A percentile compares a stretch with the other conserved stretches of the same genome.
Evolutionary conservation across 176 grass and related monocot species (phyloP).

Genomic region (Aechmea fasciata): DNA sequence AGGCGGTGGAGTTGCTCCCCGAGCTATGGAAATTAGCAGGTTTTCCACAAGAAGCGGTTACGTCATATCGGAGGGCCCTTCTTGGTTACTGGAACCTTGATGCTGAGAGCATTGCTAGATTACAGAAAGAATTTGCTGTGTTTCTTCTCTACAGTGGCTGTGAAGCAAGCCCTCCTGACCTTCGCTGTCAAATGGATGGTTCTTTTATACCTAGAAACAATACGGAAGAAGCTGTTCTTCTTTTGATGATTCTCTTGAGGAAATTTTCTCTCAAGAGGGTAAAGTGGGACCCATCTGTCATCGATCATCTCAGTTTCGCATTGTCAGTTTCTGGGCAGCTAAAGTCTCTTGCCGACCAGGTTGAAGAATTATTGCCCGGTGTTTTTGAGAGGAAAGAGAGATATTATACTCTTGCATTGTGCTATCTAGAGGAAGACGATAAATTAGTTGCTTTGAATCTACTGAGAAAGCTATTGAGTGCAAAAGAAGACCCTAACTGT

Average conservation of each 20-base stretch:
- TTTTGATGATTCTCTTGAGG: slow-evolving; percentile 80
- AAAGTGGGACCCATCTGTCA: slow-evolving; percentile 57
- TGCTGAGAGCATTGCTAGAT: slow-evolving; percentile 45
- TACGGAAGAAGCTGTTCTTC: slow-evolving; percentile 88
- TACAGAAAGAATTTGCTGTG: slow-evolving; percentile 82
- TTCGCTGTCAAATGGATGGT: slow-evolving; percentile 79
- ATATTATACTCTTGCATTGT: slow-evolving; percentile 73
- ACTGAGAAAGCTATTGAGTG: slow-evolving; percentile 51
- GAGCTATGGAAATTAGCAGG: slow-evolving; percentile 71
- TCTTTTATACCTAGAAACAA: slow-evolving; percentile 86
- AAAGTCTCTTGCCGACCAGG: slow-evolving; percentile 49
- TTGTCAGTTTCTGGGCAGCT: slow-evolving; percentile 65
- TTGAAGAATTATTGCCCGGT: slow-evolving; percentile 69
- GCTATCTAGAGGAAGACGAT: slow-evolving; percentile 84
- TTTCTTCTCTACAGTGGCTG: slow-evolving; percentile 87
- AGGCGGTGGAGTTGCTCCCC: slow-evolving; percentile 77
- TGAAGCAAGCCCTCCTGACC: slow-evolving; percentile 70
- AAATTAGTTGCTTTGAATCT: slow-evolving; percentile 57
- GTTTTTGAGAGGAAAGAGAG: slow-evolving; percentile 59
- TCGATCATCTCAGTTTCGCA: slow-evolving; percentile 81
- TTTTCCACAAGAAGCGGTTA: slow-evolving; percentile 64
- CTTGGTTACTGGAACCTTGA: slow-evolving; percentile 81
- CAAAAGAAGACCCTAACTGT: slow-evolving; percentile 55
- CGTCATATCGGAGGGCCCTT: slow-evolving; percentile 76
- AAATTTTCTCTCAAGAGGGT: slow-evolving; percentile 74